A percentile compares a stretch with the other conserved stretches of the same genome.
These are phyloP conservation scores for Alternaria gaisen DNA, from an alignment of 2,329 filamentous ascomycete species.

Conservation along the genomic window DNA sequence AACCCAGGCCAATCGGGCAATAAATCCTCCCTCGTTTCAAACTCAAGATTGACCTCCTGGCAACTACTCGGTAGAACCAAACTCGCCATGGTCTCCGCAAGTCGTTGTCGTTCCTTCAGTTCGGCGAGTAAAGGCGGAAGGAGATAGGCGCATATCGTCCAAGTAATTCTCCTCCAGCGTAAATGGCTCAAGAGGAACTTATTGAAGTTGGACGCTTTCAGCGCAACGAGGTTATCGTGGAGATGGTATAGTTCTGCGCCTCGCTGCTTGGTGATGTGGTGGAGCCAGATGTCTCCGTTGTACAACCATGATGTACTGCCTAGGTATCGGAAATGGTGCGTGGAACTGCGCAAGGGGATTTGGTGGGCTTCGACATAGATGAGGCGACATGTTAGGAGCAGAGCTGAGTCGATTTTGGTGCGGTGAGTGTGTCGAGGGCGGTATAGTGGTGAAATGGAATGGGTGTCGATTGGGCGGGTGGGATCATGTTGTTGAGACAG, in stretches of 20 bases:
- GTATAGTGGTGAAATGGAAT: conserved; percentile 22
- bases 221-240: conserved; percentile 23
- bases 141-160: conserved; percentile 30
- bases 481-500: conserved; percentile 24
- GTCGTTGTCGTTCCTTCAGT: conserved; percentile 14
- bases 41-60: conserved; percentile 36
- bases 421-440: conserved; percentile 42
- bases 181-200: conserved; percentile 28
- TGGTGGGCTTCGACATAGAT: conserved; percentile 51
- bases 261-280: conserved; percentile 31
- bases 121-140: conserved; percentile 16
- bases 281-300: conserved; percentile 23
- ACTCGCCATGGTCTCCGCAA: conserved; percentile 8
- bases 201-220: conserved; percentile 6
- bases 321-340: conserved; percentile 31
- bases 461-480: conserved; percentile 10
- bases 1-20: conserved; percentile 8
- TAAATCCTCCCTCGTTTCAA: conserved; percentile 29
- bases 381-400: conserved; percentile 52
- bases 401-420: conserved; percentile 34
- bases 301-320: conserved; percentile 16
- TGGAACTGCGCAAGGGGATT: conserved; percentile 45
- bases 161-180: conserved; percentile 35
- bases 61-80: conserved; percentile 28
- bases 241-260: conserved; percentile 34